Base-by-base conservation (phyloP, 208 protist species). In the Balamuthia mandrillaris region DNA sequence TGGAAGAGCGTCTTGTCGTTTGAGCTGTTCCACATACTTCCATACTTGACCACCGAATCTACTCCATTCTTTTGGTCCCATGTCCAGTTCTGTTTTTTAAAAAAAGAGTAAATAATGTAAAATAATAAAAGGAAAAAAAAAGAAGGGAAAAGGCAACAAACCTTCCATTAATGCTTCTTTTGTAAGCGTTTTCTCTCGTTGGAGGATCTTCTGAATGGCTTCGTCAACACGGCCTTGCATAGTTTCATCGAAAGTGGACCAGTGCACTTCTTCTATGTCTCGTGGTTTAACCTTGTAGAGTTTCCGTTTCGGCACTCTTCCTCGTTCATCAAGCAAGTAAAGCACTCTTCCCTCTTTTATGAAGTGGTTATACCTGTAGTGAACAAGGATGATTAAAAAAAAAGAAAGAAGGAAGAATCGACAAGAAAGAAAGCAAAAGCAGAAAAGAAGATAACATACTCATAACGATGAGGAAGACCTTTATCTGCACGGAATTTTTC, bases 201-300 rank as follows among this genome's bases (percentile, higher is more conserved):
- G 44, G 41, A 42, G 41, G 24, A 74, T 74, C 21, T 74, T 74
- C 12, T 35, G 41, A 6, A 74, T 42, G 9, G 65, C 65, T n/a
- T 74, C 65, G 24, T 49, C 12, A 5, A 74, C 65, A 5, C 65
- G 33, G 9, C 65, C 65, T 49, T 74, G 41, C 65, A 74, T 74
- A 5, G 65, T 74, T 3, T 35, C 65, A 24, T 74, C 35, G 29
- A 74, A 74, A n/a, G 44, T 74, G 65, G 41, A 35, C 65, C 65
- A 74, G 29, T 74, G 65, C 37, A 74, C 65, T 29, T 74, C 65
- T 29, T 74, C 65, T 4, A 74, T 74, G 39, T 74, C 65, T n/a
- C 65, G 44, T n/a, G 65, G 65, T 42, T 74, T 74, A 18, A 74
- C 65, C 51, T 74, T 74, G 41, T 74, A 74, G 41, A 74, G 44